phyloP scores from a whole-genome alignment of 805 yeast species.

The Soucietia sequanensis region DNA sequence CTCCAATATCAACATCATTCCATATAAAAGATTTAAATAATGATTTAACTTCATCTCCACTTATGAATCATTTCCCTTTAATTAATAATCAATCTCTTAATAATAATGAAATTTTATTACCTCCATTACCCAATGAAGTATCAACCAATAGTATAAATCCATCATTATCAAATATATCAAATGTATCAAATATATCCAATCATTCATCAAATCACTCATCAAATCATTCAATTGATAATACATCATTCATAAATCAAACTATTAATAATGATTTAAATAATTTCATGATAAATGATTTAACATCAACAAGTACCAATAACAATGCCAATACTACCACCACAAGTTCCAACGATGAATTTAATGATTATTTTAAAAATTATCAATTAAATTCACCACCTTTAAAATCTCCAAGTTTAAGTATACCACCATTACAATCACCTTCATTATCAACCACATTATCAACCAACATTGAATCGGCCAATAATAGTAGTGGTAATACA shows the following conservation, averaged over 20 bases:
- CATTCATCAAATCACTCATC: no score
- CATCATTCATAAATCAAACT: no score
- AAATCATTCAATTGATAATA: no score
- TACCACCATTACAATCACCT: conserved; percentile 4
- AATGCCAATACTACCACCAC: not conserved
- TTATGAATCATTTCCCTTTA: no score
- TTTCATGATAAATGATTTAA: not conserved
- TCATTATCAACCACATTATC: not conserved
- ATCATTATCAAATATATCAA: no score
- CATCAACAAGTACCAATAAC: not conserved
- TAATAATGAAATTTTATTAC: conserved; percentile 19
- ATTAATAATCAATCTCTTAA: no score
- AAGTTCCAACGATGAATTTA: not conserved
- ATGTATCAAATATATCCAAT: no score
- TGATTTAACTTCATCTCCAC: no score
- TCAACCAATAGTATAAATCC: no score
- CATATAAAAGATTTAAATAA: no score
- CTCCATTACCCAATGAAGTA: conserved; percentile 30
- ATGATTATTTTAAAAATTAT: conserved; percentile 18
- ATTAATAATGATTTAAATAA: no score
- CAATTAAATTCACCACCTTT: conserved; percentile 25
- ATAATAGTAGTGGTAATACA: conserved; percentile 8
- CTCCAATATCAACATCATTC: no score
- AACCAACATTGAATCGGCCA: not conserved
- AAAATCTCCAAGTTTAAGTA: conserved; percentile 5